Evolutionary conservation across 768 basidiomycete genomes (phyloP).

Genomic region (Ramaria rubella): DNA sequence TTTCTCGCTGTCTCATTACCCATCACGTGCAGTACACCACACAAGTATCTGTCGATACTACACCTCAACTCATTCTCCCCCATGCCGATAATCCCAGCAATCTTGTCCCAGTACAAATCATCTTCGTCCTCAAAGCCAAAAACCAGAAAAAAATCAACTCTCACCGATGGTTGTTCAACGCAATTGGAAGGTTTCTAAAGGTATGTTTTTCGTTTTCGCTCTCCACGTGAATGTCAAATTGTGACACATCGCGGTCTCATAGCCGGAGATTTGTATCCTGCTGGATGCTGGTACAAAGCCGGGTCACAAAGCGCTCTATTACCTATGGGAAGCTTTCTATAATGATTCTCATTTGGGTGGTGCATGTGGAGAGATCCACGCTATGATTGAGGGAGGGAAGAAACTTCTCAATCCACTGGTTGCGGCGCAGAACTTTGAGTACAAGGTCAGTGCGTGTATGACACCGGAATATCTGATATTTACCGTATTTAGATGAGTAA

Average conservation of each 20-base stretch:
- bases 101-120: slow-evolving; percentile 87
- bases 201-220: slow-evolving; percentile 32
- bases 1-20: slow-evolving; percentile 1
- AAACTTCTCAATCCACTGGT: slow-evolving; percentile 90
- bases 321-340: slow-evolving; percentile 90
- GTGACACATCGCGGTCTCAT: not conserved
- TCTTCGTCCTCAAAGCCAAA: slow-evolving; percentile 86
- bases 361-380: slow-evolving; percentile 92
- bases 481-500: slow-evolving; percentile 72
- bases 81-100: slow-evolving; percentile 88
- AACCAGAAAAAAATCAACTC: slow-evolving; percentile 96
- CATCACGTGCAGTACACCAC: slow-evolving; percentile 73
- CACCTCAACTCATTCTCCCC: slow-evolving; percentile 86
- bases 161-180: slow-evolving; percentile 95
- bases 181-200: slow-evolving; percentile 74
- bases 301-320: slow-evolving; percentile 92
- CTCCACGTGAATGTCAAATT: slow-evolving; percentile 4
- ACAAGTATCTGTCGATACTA: slow-evolving; percentile 86
- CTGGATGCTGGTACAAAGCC: slow-evolving; percentile 97
- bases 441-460: slow-evolving; percentile 37
- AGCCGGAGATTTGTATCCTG: slow-evolving; percentile 90
- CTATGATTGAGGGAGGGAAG: slow-evolving; percentile 89
- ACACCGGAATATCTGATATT: not conserved
- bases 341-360: slow-evolving; percentile 74
- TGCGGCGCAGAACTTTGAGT: slow-evolving; percentile 96